Evolutionary conservation across 345 rosid species (phyloP), one percentile per base, ranked within the genome.

Genomic region (Dovyalis caffra): DNA sequence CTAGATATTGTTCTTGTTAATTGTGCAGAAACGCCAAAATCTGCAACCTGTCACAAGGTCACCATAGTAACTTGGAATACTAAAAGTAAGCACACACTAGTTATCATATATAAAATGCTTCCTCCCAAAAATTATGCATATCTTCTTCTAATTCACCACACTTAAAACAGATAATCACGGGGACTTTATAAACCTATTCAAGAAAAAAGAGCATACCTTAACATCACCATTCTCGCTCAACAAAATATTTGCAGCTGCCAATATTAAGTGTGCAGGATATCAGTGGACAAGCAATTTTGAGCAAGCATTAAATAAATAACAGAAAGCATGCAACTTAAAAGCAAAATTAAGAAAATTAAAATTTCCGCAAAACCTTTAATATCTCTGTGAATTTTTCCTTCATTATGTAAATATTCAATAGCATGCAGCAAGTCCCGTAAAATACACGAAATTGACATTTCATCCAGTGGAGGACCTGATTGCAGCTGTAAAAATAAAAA

Each of bases 1-100:
- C 95, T 87, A 58, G 98, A 96, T 84, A 96, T 96, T 49, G 99
- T 96, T 82, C 98, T 91, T 34, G 99, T 96, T 72, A 96, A 85
- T 81, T 96, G 99, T 18, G 98, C 98, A 81, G 99, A 96, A 75
- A 96, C 99, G 43, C 99, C 99, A 90, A 96, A 96, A 85, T 93
- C 99, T 29, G 99, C 99, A 80, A 96, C 99, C 99, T 96, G 90
- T 79, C 60, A 77, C 68, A 76, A 76, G 45, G 71, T 62, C 57
- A 70, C 62, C 65, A 79, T 72, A 62, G 73, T 56, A 81, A 71
- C 56, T 76, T 73, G 11, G 38, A 76, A 60, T 53, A 67, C 68
- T 79, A 80, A 80, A 32, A 78, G 57, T 37, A 29, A 75, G 58
- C 40, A 23, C 66, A 66, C n/a, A n/a, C n/a, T n/a, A n/a, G n/a